Evolutionary conservation across 2,329 filamentous ascomycete species (phyloP), one percentile per base, ranked within the genome.

Genomic region (Aspergillus quadricinctus): DNA sequence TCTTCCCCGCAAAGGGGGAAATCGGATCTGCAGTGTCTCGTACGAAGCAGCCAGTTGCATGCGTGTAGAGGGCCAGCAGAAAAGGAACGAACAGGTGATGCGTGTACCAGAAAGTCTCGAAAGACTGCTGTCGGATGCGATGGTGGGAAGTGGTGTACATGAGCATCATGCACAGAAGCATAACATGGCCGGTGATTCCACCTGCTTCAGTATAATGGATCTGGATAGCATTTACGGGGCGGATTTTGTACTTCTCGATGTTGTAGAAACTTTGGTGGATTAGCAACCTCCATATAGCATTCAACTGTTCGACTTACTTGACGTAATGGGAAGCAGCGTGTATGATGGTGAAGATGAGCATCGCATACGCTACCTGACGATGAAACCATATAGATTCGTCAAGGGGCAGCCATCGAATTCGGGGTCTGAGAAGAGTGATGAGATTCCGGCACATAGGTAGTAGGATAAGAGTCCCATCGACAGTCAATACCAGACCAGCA

Each of bases 31-130:
- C 73, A 1, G 86, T 88, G 70, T 97, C 92, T 64, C 94, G 89
- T 41, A 99, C 94, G 77, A 99, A 99, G 77, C 94, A 99, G 57
- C 92, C 92, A 7, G 90, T 90, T 1, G 94, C 93, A 74, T 99
- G 94, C 11, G 93, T 97, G 76, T 97, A 99, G 64, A 99, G 86
- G 48, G 85, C 93, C 48, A 99, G 81, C 69, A 97, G 77, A 75
- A 99, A 99, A 1, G 94, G 93, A 58, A 99, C 89, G 69, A 97
- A 97, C n/a, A 99, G 83, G 69, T 99, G 94, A 75, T 99, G 94
- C 0, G 92, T 96, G 77, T 99, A 99, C 94, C 94, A 99, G 73
- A 99, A 99, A 0, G 93, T 95, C 77, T 99, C 94, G 70, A 92
- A 99, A 0, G 91, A 96, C 72, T 99, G 94, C 72, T 97, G 93